Conservation (phyloP, 306 rosid genomes). For the Medicago ruthenica region DNA sequence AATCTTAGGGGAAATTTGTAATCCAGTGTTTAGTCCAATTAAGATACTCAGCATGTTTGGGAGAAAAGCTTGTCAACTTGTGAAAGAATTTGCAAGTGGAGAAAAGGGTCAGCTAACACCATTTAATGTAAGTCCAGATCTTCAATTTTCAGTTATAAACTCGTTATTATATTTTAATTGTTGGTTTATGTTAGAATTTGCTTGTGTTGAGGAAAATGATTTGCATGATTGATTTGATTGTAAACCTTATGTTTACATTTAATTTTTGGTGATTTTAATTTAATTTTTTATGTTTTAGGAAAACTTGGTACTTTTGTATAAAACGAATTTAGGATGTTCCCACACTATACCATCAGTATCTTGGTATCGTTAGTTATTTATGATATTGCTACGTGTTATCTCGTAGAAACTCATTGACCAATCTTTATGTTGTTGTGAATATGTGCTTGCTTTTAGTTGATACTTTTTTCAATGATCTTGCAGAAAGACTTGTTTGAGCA, state of each 20-base stretch:
- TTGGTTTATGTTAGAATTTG: neutral
- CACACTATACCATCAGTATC: neutral
- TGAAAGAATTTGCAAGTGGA: conserved; percentile 66
- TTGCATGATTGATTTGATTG: conserved; percentile 17
- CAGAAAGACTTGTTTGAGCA: conserved; percentile 54
- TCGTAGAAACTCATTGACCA: neutral
- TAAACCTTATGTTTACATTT: neutral
- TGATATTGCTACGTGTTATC: conserved; percentile 31
- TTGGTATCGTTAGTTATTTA: conserved; percentile 22
- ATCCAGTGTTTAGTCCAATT: neutral
- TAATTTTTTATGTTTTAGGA: neutral
- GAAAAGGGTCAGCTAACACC: conserved; percentile 79
- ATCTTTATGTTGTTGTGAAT: conserved; percentile 28
- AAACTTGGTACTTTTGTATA: neutral
- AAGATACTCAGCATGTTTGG: conserved; percentile 66
- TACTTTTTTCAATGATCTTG: conserved; percentile 38
- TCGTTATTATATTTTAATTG: conserved; percentile 2
- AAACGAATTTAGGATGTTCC: neutral
- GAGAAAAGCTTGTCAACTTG: conserved; percentile 73
- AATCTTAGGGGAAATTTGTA: conserved; percentile 27
- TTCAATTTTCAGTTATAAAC: conserved; percentile 15
- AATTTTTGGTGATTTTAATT: neutral
- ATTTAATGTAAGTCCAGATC: conserved; percentile 59
- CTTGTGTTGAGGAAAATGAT: neutral
- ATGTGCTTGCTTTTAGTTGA: conserved; percentile 35